Evolutionary conservation across 2,329 filamentous ascomycete genomes (phyloP).

Genomic region (Parafenestella ontariensis): DNA sequence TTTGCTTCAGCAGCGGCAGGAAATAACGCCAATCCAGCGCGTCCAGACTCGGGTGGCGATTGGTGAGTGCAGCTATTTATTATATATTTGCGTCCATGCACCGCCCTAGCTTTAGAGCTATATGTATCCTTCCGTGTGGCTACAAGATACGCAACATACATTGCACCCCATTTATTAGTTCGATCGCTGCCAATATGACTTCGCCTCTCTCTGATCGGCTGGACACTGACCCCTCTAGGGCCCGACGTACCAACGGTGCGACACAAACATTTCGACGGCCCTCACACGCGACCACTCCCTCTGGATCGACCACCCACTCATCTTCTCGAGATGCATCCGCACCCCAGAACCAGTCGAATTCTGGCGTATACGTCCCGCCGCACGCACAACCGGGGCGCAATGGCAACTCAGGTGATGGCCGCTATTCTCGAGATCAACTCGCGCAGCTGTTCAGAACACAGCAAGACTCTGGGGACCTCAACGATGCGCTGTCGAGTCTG

Average conservation of each 20-base stretch:
- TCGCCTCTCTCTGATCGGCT: neutral
- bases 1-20: slow-evolving; percentile 60
- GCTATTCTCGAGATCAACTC: slow-evolving; percentile 81
- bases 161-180: slow-evolving; percentile 1
- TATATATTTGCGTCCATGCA: slow-evolving; percentile 11
- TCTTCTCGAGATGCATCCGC: slow-evolving; percentile 38
- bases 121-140: slow-evolving; percentile 20
- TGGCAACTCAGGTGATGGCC: slow-evolving; percentile 61
- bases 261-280: slow-evolving; percentile 72
- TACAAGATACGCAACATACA: slow-evolving; percentile 16
- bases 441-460: slow-evolving; percentile 73
- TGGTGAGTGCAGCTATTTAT: slow-evolving; percentile 50
- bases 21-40: slow-evolving; percentile 51
- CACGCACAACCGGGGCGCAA: slow-evolving; percentile 66
- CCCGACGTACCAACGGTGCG: slow-evolving; percentile 69
- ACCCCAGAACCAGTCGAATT: slow-evolving; percentile 46
- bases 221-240: slow-evolving; percentile 53
- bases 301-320: slow-evolving; percentile 48
- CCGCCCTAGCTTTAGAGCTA: slow-evolving; percentile 1
- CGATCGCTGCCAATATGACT: slow-evolving; percentile 21
- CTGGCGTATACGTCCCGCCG: slow-evolving; percentile 66
- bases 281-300: slow-evolving; percentile 64
- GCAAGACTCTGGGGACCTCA: slow-evolving; percentile 60
- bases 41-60: slow-evolving; percentile 53
- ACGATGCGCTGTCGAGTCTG: slow-evolving; percentile 69